These are phyloP conservation scores for Casuarina equisetifolia DNA, from an alignment of 306 rosid species.

Conservation along the genomic window DNA sequence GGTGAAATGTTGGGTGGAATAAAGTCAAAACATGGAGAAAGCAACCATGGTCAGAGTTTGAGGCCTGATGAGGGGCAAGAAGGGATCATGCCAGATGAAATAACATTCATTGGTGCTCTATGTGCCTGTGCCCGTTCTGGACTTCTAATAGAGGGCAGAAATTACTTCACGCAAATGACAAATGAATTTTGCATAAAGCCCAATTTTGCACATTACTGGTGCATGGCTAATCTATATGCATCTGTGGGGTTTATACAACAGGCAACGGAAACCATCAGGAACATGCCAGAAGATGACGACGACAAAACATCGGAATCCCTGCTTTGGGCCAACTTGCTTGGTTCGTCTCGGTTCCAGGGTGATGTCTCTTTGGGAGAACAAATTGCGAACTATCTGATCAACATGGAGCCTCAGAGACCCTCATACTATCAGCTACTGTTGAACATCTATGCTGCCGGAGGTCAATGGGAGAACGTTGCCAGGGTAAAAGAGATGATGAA, in stretches of 20 bases:
- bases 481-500: slow-evolving; percentile 52
- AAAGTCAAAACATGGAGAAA: slow-evolving; percentile 25
- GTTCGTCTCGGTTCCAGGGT: slow-evolving; percentile 53
- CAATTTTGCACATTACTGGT: slow-evolving; percentile 77
- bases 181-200: slow-evolving; percentile 48
- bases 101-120: slow-evolving; percentile 62
- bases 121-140: slow-evolving; percentile 78
- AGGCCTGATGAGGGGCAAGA: slow-evolving; percentile 19
- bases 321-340: slow-evolving; percentile 57
- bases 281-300: slow-evolving; percentile 39
- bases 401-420: slow-evolving; percentile 56
- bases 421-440: slow-evolving; percentile 56
- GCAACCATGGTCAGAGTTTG: slow-evolving; percentile 7
- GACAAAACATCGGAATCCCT: slow-evolving; percentile 40
- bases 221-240: slow-evolving; percentile 65
- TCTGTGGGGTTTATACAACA: slow-evolving; percentile 42
- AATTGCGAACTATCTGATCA: slow-evolving; percentile 52
- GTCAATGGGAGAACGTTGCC: slow-evolving; percentile 68
- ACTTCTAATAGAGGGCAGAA: slow-evolving; percentile 48
- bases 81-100: slow-evolving; percentile 55
- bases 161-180: slow-evolving; percentile 57
- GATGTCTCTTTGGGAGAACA: slow-evolving; percentile 55
- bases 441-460: slow-evolving; percentile 62
- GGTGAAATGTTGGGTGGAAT: slow-evolving; percentile 40
- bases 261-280: slow-evolving; percentile 53